Evolutionary conservation across 768 basidiomycete species (phyloP), one percentile per base, ranked within the genome.

Genomic region (Heimioporus sp.): DNA sequence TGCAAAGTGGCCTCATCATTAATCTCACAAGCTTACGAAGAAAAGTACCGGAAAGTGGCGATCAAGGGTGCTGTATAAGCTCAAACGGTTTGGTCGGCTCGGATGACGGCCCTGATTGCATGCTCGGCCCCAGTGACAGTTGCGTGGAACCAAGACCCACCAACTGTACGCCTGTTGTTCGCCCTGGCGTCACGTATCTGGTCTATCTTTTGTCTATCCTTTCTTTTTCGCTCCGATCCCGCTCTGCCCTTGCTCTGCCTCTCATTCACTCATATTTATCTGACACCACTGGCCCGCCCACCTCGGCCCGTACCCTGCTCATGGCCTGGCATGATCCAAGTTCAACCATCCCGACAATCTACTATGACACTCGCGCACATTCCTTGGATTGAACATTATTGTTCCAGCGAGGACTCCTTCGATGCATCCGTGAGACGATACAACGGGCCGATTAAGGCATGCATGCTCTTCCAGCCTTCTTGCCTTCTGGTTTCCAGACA

Each of bases 11-110:
- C 80, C n/a, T 69, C 69, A 48, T 62, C 73, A 30, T 73, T 75
- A 55, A 79, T 98, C 52, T 70, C 75, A 19, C 79, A 82, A 58
- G 81, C 79, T 13, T 83, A 85, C 65, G 89, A 90, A 61, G 81
- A 85, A 61, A 93, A 87, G 71, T 92, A 92, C 67, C 80, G 87
- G 58, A 91, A 86, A 68, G 84, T 97, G 53, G 83, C 82, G 63
- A 92, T 98, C 71, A 94, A 85, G 76, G 96, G 96, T 60, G 92
- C 94, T 65, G 88, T 96, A 72, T 94, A 76, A 67, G 41, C 48
- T 39, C 39, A 21, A 52, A 31, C 19, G 9, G 38, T 45, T 35
- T 17, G 51, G 51, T 52, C 43, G 38, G 41, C 40, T 43, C 35
- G 50, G 55, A 54, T 47, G 20, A 41, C 19, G 28, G 47, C 34